phyloP scores from a whole-genome alignment of 2,329 filamentous ascomycete species.

The Xylaria sp. region DNA sequence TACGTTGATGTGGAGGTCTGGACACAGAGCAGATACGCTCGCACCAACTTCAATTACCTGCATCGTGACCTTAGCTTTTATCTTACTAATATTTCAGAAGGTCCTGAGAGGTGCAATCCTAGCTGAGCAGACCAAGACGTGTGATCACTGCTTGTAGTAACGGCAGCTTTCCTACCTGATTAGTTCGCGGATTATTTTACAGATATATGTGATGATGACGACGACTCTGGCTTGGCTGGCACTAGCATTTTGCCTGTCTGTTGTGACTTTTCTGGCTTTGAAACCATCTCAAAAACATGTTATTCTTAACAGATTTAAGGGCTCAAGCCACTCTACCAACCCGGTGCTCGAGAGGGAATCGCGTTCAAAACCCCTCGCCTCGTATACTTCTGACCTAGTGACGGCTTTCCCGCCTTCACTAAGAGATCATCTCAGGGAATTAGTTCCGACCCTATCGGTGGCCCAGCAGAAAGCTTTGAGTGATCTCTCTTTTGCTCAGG shows the following conservation, averaged over 20 bases:
- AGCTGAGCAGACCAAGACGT: neutral
- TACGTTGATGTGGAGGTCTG: neutral
- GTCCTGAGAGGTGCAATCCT: too few species aligned
- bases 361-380: conserved; percentile 41
- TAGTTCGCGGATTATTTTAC: neutral
- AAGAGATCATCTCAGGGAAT: conserved; percentile 38
- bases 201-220: conserved; percentile 34
- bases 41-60: conserved; percentile 2
- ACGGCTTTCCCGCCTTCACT: conserved; percentile 42
- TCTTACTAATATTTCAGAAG: neutral
- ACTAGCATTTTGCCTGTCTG: conserved; percentile 39
- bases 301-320: conserved; percentile 35
- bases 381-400: conserved; percentile 36
- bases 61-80: neutral
- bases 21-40: neutral
- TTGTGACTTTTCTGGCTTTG: conserved; percentile 40
- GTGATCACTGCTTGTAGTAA: neutral
- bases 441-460: conserved; percentile 33
- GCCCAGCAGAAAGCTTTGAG: conserved; percentile 38
- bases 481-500: conserved; percentile 39
- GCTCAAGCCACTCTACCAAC: conserved; percentile 37
- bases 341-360: conserved; percentile 43
- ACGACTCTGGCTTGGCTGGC: conserved; percentile 37
- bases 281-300: conserved; percentile 36
- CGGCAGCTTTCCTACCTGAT: neutral